Evolutionary conservation across 1,284 basidiomycete species (phyloP).

Genomic region (Leucoagaricus sp.): DNA sequence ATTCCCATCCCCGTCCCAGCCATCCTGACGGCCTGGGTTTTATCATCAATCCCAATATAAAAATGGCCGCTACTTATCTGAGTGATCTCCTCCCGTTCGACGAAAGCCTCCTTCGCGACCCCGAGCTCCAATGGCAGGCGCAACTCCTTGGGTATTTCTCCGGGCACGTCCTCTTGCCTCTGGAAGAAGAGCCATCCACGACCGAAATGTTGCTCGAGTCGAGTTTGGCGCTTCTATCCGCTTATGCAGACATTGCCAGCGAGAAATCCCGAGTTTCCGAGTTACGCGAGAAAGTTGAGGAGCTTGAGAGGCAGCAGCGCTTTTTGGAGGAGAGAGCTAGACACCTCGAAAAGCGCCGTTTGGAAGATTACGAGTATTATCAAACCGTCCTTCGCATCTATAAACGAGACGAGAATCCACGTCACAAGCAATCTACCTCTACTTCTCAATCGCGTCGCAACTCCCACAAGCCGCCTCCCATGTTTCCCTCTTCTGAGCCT

Average conservation of each 20-base stretch:
- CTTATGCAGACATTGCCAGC: slow-evolving; percentile 42
- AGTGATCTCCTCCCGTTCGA: slow-evolving; percentile 52
- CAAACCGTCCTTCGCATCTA: neutral
- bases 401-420: neutral
- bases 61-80: slow-evolving; percentile 45
- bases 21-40: slow-evolving; percentile 60
- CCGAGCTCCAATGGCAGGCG: slow-evolving; percentile 59
- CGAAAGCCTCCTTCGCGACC: slow-evolving; percentile 39
- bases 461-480: neutral
- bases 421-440: neutral
- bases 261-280: slow-evolving; percentile 28
- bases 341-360: slow-evolving; percentile 6
- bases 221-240: slow-evolving; percentile 45
- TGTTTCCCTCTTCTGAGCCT: neutral
- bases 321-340: slow-evolving; percentile 10
- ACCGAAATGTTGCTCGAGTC: slow-evolving; percentile 43
- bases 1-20: slow-evolving; percentile 62
- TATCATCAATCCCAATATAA: slow-evolving; percentile 45
- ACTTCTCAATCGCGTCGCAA: neutral
- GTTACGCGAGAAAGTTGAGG: slow-evolving; percentile 34
- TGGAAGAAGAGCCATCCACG: slow-evolving; percentile 21
- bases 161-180: slow-evolving; percentile 51
- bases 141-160: slow-evolving; percentile 62
- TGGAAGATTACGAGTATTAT: slow-evolving; percentile 9
- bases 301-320: slow-evolving; percentile 25